Conservation (phyloP, 805 yeast genomes). For the Starmerella geochares region DNA sequence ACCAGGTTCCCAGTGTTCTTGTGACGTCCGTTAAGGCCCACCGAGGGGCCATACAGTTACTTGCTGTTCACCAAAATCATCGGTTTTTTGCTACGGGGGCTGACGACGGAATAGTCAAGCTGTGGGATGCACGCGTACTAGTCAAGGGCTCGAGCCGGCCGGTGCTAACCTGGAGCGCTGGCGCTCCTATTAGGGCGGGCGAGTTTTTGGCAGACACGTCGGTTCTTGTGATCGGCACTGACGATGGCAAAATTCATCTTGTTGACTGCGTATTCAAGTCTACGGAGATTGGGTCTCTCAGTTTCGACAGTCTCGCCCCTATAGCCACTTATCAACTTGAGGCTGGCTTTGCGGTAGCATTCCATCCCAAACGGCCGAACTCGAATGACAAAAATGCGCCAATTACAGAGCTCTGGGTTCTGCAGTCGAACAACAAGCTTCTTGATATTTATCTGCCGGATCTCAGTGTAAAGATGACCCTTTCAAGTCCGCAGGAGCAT, state of each 20-base stretch:
- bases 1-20: slow-evolving; percentile 27
- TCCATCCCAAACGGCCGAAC: slow-evolving; percentile 29
- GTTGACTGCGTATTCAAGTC: slow-evolving; percentile 22
- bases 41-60: slow-evolving; percentile 44
- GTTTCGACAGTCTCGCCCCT: slow-evolving; percentile 3
- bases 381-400: background rate
- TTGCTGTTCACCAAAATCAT: slow-evolving; percentile 52
- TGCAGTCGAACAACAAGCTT: slow-evolving; percentile 24
- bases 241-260: slow-evolving; percentile 39
- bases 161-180: slow-evolving; percentile 27
- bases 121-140: slow-evolving; percentile 67
- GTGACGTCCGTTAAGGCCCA: slow-evolving; percentile 59
- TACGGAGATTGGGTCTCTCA: slow-evolving; percentile 9
- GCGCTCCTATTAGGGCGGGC: slow-evolving; percentile 42
- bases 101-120: slow-evolving; percentile 55
- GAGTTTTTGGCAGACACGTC: slow-evolving; percentile 45
- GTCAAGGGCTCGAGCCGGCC: slow-evolving; percentile 44
- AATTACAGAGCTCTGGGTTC: slow-evolving; percentile 15
- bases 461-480: slow-evolving; percentile 36
- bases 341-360: slow-evolving; percentile 37
- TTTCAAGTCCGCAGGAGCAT: slow-evolving; percentile 50
- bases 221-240: slow-evolving; percentile 48
- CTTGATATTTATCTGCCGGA: slow-evolving; percentile 47
- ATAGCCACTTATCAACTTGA: slow-evolving; percentile 9
- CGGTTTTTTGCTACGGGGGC: slow-evolving; percentile 69